Percentiles rank a stretch among this genome's conserved stretches.
Conservation (phyloP, 768 basidiomycete species). For the Coprinopsis sp. region DNA sequence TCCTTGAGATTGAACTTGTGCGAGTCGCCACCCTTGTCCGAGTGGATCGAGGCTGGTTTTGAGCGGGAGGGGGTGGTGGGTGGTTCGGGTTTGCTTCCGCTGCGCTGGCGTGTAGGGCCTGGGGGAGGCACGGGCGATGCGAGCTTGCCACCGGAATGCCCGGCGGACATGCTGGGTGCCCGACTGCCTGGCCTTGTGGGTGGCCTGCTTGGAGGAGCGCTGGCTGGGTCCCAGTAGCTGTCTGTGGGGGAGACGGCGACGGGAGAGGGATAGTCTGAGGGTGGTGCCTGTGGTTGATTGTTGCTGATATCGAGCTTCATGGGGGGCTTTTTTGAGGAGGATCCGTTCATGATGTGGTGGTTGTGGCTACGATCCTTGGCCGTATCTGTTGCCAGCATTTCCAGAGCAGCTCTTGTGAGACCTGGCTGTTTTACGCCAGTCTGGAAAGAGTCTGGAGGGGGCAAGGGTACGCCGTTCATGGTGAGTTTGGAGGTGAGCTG, state of each 20-base stretch:
- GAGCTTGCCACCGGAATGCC: slow-evolving; percentile 34
- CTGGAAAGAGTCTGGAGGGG: slow-evolving; percentile 44
- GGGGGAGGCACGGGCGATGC: slow-evolving; percentile 11
- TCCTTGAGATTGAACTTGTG: slow-evolving; percentile 84
- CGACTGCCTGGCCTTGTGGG: slow-evolving; percentile 47
- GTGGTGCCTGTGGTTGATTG: not conserved
- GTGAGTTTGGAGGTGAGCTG: slow-evolving; percentile 21
- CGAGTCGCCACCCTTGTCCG: slow-evolving; percentile 44
- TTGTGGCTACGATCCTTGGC: slow-evolving; percentile 11
- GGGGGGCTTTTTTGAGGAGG: slow-evolving; percentile 18
- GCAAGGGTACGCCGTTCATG: slow-evolving; percentile 37
- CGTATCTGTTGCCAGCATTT: slow-evolving; percentile 28
- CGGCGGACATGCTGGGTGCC: slow-evolving; percentile 46
- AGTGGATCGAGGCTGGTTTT: slow-evolving; percentile 42
- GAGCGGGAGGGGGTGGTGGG: slow-evolving; percentile 22
- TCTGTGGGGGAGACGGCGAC: slow-evolving; percentile 49
- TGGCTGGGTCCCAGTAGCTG: slow-evolving; percentile 47
- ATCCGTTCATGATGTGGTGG: slow-evolving; percentile 36
- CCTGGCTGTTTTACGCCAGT: slow-evolving; percentile 50
- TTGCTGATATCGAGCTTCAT: slow-evolving; percentile 15
- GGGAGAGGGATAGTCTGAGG: slow-evolving; percentile 21
- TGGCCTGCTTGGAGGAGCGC: slow-evolving; percentile 56
- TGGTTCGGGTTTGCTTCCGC: slow-evolving; percentile 23
- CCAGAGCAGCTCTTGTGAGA: slow-evolving; percentile 39
- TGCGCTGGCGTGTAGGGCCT: slow-evolving; percentile 20